These are phyloP conservation scores for Sugiyamaella sp. DNA, from an alignment of 1,139 yeast species.

Conservation along the genomic window DNA sequence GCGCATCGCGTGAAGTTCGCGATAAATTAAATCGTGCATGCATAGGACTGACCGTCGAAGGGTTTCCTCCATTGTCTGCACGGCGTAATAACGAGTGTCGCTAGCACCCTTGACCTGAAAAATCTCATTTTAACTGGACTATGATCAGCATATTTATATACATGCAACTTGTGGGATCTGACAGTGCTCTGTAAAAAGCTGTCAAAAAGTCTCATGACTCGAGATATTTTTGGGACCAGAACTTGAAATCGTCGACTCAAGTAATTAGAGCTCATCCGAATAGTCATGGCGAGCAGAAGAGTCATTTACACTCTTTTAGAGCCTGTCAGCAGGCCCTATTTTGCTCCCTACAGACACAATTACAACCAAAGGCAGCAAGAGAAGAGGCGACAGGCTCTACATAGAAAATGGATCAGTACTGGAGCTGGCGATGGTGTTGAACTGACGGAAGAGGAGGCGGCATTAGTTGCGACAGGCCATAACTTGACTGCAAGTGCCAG, in stretches of 20 bases:
- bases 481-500: neutral
- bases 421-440: conserved; percentile 1
- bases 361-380: conserved; percentile 15
- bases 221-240: neutral
- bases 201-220: conserved; percentile 2
- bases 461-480: neutral
- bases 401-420: conserved; percentile 16
- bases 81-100: conserved; percentile 10
- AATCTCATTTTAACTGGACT: conserved; percentile 16
- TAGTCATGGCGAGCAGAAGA: conserved; percentile 20
- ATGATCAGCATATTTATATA: neutral
- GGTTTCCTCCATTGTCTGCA: conserved; percentile 1
- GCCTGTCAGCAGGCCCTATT: conserved; percentile 21
- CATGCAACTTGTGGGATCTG: no score
- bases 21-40: conserved; percentile 5
- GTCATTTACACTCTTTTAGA: conserved; percentile 21
- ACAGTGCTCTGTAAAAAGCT: no score
- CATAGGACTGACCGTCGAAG: neutral
- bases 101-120: conserved; percentile 14
- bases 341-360: conserved; percentile 17
- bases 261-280: neutral
- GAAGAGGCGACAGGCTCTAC: conserved; percentile 13
- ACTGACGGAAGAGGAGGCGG: conserved; percentile 12
- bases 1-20: conserved; percentile 1
- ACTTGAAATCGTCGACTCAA: neutral